These are phyloP conservation scores for Aureobasidium zeae DNA, from an alignment of 2,329 filamentous ascomycete species.

Conservation along the genomic window DNA sequence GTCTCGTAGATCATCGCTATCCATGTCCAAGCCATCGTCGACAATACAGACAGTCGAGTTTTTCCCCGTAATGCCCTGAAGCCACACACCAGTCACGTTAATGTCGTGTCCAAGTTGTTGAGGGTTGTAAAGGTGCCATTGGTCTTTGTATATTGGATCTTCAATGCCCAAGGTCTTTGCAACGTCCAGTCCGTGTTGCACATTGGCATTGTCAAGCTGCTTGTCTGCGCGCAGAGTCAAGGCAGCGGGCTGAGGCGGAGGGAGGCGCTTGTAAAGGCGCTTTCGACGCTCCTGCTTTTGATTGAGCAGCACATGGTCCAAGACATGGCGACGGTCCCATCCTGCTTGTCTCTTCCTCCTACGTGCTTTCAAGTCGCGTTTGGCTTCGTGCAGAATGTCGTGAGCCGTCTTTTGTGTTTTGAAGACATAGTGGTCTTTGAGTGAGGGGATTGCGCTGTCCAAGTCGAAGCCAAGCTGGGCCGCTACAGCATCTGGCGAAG, in stretches of 20 bases:
- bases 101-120: conserved; percentile 77
- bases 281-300: conserved; percentile 65
- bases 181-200: conserved; percentile 51
- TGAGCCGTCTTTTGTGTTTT: conserved; percentile 53
- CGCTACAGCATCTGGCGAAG: conserved; percentile 61
- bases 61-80: conserved; percentile 80
- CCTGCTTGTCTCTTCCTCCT: conserved; percentile 51
- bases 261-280: conserved; percentile 50
- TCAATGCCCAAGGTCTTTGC: conserved; percentile 61
- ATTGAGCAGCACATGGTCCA: conserved; percentile 67
- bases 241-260: conserved; percentile 22
- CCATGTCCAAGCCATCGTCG: conserved; percentile 92
- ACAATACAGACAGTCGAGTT: conserved; percentile 88
- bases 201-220: conserved; percentile 34
- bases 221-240: conserved; percentile 12
- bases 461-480: conserved; percentile 63
- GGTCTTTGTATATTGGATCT: conserved; percentile 85
- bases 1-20: conserved; percentile 80
- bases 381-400: conserved; percentile 41
- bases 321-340: conserved; percentile 42
- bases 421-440: conserved; percentile 79
- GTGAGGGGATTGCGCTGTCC: conserved; percentile 69
- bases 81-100: conserved; percentile 91
- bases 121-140: conserved; percentile 92
- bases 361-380: conserved; percentile 46